Evolutionary conservation across 2,329 filamentous ascomycete genomes (phyloP), one percentile per base, ranked within the genome.

Genomic region (Sporothrix brasiliensis): DNA sequence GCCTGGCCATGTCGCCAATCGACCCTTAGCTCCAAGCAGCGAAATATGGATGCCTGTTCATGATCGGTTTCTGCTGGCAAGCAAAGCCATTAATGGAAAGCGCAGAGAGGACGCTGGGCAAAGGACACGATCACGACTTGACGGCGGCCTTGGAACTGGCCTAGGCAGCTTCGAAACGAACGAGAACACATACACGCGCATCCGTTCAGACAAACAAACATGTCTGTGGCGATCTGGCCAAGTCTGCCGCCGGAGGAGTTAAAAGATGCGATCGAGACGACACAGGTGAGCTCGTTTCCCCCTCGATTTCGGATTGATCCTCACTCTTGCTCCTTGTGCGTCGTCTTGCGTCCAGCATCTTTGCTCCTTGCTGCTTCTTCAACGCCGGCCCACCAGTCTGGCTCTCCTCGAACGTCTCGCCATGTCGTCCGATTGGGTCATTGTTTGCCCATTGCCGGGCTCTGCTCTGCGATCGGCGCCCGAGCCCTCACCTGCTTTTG

Each of bases 221-320:
- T 88, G 86, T 87, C 86, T 73, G 78, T 88, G 74, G 84, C 83
- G 74, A 83, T 88, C 80, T 88, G 86, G 86, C 86, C 86, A 78
- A 81, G 81, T 75, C 78, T 88, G 70, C 78, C 84, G 68, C 81
- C 82, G 3, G 80, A 79, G 41, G 82, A 86, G 75, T 83, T 87
- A 79, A 81, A 83, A 80, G 76, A 78, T 76, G 83, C 83, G 74
- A 79, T 83, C 74, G 82, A 83, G 74, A 81, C 83, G 73, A 81
- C 83, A 69, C 83, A 85, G 79, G 86, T 88, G 79, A 73, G 83
- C 75, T 67, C 5, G 4, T 53, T 58, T 30, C 21, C 34, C 3
- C n/a, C 0, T 11, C 9, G 5, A 39, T 19, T 66, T n/a, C 13
- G 21, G 1, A 41, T 27, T 27, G 16, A 11, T 9, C 19, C 7